phyloP scores from a whole-genome alignment of 2,329 filamentous ascomycete species.

The Ceratocystis papillata region DNA sequence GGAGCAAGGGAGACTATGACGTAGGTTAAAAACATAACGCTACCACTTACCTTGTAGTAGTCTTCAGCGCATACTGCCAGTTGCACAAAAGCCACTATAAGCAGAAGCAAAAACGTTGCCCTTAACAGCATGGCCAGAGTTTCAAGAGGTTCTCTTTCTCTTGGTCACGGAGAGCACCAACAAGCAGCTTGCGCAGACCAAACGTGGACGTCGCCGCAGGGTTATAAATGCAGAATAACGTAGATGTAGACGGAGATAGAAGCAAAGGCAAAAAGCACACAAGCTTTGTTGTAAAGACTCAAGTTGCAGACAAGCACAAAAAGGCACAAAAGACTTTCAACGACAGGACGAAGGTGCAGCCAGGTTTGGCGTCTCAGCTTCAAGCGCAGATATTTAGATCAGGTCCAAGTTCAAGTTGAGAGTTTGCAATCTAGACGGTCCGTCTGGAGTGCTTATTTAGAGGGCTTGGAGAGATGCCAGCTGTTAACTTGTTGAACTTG shows the following conservation, averaged over 20 bases:
- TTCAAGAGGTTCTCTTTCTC: neutral
- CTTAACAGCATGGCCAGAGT: conserved; percentile 34
- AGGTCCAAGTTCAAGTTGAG: neutral
- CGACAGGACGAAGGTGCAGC: neutral
- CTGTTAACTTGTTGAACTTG: conserved; percentile 17
- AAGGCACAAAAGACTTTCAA: neutral
- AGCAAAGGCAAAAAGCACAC: neutral
- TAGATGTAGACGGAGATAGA: neutral
- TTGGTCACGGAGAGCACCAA: neutral
- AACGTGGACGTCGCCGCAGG: neutral
- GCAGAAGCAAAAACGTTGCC: conserved; percentile 37
- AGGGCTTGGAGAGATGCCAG: conserved; percentile 16
- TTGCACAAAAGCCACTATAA: conserved; percentile 45
- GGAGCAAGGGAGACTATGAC: neutral
- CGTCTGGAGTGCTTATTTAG: neutral
- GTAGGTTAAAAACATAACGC: neutral
- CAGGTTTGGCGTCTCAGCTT: neutral
- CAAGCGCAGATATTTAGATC: neutral
- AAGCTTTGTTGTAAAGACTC: neutral
- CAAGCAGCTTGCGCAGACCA: neutral
- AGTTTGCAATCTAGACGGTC: neutral
- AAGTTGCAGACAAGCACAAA: neutral
- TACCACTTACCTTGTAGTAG: conserved; percentile 58
- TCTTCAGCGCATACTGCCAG: conserved; percentile 53
- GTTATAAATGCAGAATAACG: neutral